A percentile compares a stretch with the other conserved stretches of the same genome.
These are phyloP conservation scores for Annona squamosa DNA, from an alignment of 164 flowering plant species.

Conservation along the genomic window DNA sequence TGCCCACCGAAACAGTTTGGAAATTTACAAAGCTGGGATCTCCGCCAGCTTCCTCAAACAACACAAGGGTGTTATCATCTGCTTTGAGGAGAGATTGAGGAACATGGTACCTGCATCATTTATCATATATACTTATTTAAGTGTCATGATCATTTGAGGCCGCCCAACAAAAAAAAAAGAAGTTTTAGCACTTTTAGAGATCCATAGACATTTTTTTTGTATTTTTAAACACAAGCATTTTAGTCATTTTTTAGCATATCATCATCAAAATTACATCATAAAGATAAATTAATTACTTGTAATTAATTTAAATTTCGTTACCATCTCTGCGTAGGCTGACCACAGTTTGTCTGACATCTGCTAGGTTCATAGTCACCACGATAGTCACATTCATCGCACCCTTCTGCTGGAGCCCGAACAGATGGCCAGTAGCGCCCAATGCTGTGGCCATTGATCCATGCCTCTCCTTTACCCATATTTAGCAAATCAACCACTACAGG, in stretches of 20 bases:
- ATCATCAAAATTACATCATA: no score
- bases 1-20: constrained; percentile 31
- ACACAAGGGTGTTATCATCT: constrained; percentile 33
- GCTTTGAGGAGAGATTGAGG: constrained; percentile 39
- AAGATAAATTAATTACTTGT: no score
- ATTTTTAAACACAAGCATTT: no score
- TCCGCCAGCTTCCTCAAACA: constrained; percentile 68
- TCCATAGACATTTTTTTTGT: neutral
- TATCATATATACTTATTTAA: neutral
- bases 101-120: constrained; percentile 46
- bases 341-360: constrained; percentile 49
- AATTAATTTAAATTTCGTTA: neutral
- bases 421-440: constrained; percentile 68
- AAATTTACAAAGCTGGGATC: constrained; percentile 39
- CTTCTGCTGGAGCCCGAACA: constrained; percentile 20
- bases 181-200: neutral
- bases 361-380: constrained; percentile 35
- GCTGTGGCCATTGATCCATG: constrained; percentile 72
- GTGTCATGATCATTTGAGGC: neutral
- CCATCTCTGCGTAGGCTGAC: constrained; percentile 65
- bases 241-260: no score
- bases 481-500: constrained; percentile 58
- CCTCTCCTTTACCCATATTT: constrained; percentile 64
- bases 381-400: constrained; percentile 56
- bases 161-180: neutral